Conservation (phyloP, 2,329 filamentous ascomycete genomes). For the Triangularia verruculosa region DNA sequence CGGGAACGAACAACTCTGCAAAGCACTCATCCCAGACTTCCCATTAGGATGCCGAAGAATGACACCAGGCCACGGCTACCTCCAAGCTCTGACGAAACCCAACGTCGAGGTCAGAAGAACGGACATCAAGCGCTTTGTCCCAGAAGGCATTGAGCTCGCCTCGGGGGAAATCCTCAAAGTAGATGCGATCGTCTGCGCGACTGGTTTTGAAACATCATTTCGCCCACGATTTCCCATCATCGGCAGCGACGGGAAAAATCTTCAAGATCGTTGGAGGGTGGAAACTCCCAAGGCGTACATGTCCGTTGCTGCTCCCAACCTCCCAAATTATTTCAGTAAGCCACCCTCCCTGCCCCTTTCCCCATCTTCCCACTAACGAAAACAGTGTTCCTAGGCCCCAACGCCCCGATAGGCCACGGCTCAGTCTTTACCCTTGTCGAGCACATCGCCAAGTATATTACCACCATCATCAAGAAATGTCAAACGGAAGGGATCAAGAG, state of each 20-base stretch:
- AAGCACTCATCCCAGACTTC: constrained; percentile 49
- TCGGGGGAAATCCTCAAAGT: constrained; percentile 49
- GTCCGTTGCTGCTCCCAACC: constrained; percentile 48
- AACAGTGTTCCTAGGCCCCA: constrained; percentile 47
- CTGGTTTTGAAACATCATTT: constrained; percentile 55
- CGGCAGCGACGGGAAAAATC: constrained; percentile 45
- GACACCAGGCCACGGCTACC: constrained; percentile 50
- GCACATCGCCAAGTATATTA: constrained; percentile 52
- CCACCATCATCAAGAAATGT: constrained; percentile 46
- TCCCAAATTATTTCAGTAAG: constrained; percentile 57
- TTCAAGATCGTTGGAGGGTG: constrained; percentile 47
- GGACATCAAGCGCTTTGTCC: constrained; percentile 44
- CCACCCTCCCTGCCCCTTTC: not conserved
- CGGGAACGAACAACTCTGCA: constrained; percentile 49
- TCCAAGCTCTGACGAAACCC: constrained; percentile 43
- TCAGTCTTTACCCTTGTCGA: constrained; percentile 50
- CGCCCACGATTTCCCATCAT: constrained; percentile 49
- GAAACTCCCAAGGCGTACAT: constrained; percentile 50
- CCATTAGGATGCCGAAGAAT: constrained; percentile 48
- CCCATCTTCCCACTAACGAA: constrained; percentile 33
- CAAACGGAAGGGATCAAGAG: constrained; percentile 50
- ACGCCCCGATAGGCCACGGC: constrained; percentile 50
- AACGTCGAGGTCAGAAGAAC: constrained; percentile 49
- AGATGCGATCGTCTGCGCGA: constrained; percentile 57
- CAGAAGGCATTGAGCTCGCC: constrained; percentile 46